These are phyloP conservation scores for Acrasis kona DNA, from an alignment of 78 protist genomes.

Conservation along the genomic window DNA sequence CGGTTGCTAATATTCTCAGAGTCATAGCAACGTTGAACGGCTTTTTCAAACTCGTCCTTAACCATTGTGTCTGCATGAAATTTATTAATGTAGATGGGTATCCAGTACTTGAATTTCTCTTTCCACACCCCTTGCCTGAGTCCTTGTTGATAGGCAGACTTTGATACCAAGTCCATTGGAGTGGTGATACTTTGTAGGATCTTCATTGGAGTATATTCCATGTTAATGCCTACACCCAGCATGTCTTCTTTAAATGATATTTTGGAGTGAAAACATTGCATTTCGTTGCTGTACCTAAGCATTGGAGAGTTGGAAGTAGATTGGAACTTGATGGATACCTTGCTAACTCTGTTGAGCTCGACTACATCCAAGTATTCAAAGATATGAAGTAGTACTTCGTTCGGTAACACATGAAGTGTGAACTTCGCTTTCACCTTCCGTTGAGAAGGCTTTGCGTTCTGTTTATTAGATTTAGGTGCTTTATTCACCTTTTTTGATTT, in stretches of 20 bases:
- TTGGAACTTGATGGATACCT: background rate
- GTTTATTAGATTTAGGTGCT: background rate
- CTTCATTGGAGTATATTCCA: background rate
- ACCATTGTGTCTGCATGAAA: background rate
- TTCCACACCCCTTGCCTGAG: constrained; percentile 20
- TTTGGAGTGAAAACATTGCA: background rate
- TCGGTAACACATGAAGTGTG: background rate
- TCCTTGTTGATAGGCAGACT: constrained; percentile 8
- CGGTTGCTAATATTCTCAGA: too few relatives aligned
- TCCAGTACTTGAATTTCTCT: constrained; percentile 20
- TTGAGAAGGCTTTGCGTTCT: background rate
- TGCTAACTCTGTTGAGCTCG: background rate
- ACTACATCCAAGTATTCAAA: background rate
- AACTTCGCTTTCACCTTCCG: background rate
- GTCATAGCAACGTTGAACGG: too few relatives aligned
- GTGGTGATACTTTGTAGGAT: background rate
- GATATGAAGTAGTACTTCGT: background rate
- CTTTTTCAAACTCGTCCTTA: background rate
- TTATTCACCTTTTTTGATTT: background rate
- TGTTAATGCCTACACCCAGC: background rate
- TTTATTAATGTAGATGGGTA: constrained; percentile 24
- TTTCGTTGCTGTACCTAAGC: background rate
- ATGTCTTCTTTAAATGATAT: background rate
- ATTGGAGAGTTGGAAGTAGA: background rate
- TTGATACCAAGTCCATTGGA: background rate